These are phyloP conservation scores for Metschnikowia colocasiae DNA, from an alignment of 805 yeast genomes.

Conservation along the genomic window DNA sequence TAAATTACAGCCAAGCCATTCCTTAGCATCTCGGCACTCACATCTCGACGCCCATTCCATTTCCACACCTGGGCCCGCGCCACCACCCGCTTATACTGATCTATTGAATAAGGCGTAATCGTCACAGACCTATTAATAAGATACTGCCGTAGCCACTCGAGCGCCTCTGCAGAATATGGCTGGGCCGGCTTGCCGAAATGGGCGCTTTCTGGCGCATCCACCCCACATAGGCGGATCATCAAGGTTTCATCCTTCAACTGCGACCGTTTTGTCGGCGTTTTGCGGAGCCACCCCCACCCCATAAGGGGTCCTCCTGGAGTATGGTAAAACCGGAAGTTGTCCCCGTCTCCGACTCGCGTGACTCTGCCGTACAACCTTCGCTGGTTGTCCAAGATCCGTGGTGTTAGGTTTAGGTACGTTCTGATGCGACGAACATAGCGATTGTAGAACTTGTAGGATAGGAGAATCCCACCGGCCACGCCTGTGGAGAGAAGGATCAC, in stretches of 20 bases:
- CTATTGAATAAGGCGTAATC: conserved; percentile 74
- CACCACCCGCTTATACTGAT: conserved; percentile 87
- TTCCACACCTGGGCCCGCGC: conserved; percentile 66
- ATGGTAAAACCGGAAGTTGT: conserved; percentile 87
- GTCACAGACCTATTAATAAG: conserved; percentile 65
- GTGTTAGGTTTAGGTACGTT: conserved; percentile 37
- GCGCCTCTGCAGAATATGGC: conserved; percentile 79
- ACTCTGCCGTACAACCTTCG: conserved; percentile 58
- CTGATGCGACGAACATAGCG: conserved; percentile 33
- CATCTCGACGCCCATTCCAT: conserved; percentile 63
- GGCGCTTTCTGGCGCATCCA: conserved; percentile 94
- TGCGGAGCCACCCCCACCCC: conserved; percentile 93
- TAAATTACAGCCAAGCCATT: conserved; percentile 84
- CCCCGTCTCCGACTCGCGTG: conserved; percentile 93
- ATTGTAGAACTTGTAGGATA: conserved; percentile 29
- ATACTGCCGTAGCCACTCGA: conserved; percentile 67
- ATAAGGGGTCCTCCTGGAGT: conserved; percentile 84
- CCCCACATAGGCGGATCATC: conserved; percentile 80
- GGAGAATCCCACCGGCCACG: conserved; percentile 25
- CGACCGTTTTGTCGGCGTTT: conserved; percentile 51
- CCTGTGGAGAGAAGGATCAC: conserved; percentile 38
- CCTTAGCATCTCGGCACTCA: conserved; percentile 82
- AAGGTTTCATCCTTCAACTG: conserved; percentile 62
- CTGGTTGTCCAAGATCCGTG: conserved; percentile 29
- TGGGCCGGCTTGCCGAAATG: conserved; percentile 95